These are phyloP conservation scores for Blastomyces parvus DNA, from an alignment of 2,329 filamentous ascomycete species.

Conservation along the genomic window DNA sequence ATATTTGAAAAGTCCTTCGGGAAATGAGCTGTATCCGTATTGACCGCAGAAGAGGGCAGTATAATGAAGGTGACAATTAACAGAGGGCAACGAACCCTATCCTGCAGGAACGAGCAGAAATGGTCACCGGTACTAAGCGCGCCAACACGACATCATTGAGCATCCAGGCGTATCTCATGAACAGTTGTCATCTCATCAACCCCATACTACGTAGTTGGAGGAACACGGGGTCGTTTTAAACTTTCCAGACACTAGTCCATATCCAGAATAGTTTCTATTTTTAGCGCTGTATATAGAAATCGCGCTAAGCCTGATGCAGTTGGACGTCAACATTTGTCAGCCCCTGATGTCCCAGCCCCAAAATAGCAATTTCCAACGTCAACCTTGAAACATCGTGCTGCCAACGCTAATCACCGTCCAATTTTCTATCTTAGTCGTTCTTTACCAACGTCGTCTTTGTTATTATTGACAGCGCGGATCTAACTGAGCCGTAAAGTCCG, in stretches of 20 bases:
- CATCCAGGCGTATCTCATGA: too few species aligned
- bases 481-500: background rate
- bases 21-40: constrained; percentile 1
- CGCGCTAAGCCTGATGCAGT: background rate
- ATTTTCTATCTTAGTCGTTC: background rate
- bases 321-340: background rate
- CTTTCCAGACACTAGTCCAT: background rate
- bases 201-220: too few species aligned
- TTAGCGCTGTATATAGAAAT: too few species aligned
- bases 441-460: background rate
- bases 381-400: background rate
- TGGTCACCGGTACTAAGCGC: too few species aligned
- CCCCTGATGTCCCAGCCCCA: background rate
- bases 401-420: background rate
- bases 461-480: background rate
- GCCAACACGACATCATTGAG: too few species aligned
- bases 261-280: background rate
- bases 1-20: constrained; percentile 1
- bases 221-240: background rate
- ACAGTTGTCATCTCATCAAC: too few species aligned
- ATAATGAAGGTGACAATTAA: background rate
- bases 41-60: background rate
- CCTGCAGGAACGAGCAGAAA: too few species aligned
- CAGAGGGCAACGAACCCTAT: background rate
- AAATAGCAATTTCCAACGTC: constrained; percentile 8